Percentiles rank a stretch among this genome's conserved stretches.
phyloP scores from a whole-genome alignment of 345 rosid genomes.

The Citrus reticulata region DNA sequence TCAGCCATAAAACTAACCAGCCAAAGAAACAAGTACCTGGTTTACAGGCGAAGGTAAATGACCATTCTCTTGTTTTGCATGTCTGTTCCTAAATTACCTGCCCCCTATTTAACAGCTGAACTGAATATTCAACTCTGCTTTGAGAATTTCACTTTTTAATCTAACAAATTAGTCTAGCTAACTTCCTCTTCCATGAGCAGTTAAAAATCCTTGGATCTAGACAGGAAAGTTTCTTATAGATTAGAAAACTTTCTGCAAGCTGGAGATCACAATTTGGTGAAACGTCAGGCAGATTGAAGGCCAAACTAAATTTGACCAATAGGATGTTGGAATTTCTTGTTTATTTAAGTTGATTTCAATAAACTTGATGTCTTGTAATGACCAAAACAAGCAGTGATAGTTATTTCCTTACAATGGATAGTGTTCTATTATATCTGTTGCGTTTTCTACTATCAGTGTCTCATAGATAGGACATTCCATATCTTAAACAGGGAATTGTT shows the following conservation, averaged over 20 bases:
- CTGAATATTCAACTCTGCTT: neutral
- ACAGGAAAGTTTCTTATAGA: neutral
- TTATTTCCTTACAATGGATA: neutral
- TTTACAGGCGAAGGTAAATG: constrained; percentile 14
- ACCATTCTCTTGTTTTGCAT: neutral
- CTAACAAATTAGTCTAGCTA: neutral
- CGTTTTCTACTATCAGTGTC: neutral
- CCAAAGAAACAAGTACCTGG: neutral
- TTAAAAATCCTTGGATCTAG: neutral
- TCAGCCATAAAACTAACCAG: neutral
- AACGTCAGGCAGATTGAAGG: neutral
- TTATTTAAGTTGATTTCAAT: no score
- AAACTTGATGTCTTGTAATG: neutral
- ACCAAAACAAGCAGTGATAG: neutral
- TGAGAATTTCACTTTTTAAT: neutral
- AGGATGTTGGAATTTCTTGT: neutral
- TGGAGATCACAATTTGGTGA: neutral
- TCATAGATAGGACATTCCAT: neutral
- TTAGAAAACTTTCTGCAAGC: neutral
- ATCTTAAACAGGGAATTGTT: constrained; percentile 6
- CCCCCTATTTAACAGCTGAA: neutral
- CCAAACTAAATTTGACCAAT: neutral
- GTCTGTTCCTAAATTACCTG: neutral
- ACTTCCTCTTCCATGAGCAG: neutral
- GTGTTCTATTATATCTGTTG: neutral